Base-by-base conservation (phyloP, 106 monocot species). In the Acorus gramineus region DNA sequence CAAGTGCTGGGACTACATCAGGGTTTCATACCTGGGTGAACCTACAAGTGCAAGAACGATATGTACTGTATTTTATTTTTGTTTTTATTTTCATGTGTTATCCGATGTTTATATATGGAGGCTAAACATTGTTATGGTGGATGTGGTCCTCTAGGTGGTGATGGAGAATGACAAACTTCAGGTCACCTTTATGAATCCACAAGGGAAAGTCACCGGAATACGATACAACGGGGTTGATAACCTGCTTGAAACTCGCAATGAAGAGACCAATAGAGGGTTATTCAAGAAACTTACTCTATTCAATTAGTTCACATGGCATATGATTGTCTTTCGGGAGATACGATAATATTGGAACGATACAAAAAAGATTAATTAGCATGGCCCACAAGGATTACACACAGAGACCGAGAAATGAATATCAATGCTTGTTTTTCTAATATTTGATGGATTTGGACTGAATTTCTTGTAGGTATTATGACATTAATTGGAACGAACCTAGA, bases 151-250 rank as follows among this genome's bases (percentile, higher is more conserved):
- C 43, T 53, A 73, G 73, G 66, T 73, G 44, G 52, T 66, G 42
- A 8, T 73, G 56, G 73, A 73, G 57, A 73, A 73, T 50, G 73
- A 65, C 47, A 50, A 65, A 44, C 43, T 73, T 57, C 56, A 46
- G 43, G 46, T 73, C 8, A 73, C 65, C 3, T 45, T 73, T 5
- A 66, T 66, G 6, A 66, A 48, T 3, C 73, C 73, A 8, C 59
- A 8, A 43, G 73, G 73, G 46, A 44, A 53, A 7, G 49, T 73
- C 59, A 73, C 73, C 7, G 59, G 59, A 7, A 59, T 73, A 42
- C 47, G 11, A 5, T 73, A 59, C 59, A 73, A 66, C 47, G 73
- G 73, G 5, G 50, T 73, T 11, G 73, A 66, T 45, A 73, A 73
- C 59, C 53, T 73, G 73, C 49, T 73, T 50, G 73, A 73, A 66